These are phyloP conservation scores for Sutorius eximius DNA, from an alignment of 1,284 basidiomycete genomes.

Conservation along the genomic window DNA sequence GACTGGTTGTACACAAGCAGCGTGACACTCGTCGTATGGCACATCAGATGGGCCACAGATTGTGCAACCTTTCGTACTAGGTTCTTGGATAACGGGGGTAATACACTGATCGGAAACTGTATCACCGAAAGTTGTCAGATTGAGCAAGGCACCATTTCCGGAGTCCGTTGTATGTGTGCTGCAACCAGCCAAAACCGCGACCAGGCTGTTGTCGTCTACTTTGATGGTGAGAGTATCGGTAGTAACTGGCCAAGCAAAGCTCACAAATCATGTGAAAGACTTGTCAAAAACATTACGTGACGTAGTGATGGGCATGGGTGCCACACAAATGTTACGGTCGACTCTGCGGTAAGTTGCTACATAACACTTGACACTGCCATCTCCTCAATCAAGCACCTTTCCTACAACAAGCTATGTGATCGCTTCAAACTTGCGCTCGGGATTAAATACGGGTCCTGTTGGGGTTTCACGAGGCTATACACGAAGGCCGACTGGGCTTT, in stretches of 20 bases:
- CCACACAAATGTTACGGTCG: background rate
- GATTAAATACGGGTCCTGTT: background rate
- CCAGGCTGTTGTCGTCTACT: too few relatives aligned
- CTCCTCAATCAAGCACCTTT: background rate
- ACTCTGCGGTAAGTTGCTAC: background rate
- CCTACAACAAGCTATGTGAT: constrained; percentile 5
- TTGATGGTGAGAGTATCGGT: too few relatives aligned
- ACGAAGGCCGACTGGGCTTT: background rate
- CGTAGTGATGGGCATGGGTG: too few relatives aligned
- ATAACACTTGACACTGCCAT: background rate
- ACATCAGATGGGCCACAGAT: background rate
- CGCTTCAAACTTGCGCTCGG: background rate
- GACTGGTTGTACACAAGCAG: background rate
- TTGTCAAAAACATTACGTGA: background rate
- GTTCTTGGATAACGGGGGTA: background rate
- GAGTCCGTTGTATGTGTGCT: background rate
- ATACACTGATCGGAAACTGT: background rate
- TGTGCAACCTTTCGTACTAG: background rate
- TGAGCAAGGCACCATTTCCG: background rate
- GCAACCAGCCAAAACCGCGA: background rate
- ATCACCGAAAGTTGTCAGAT: background rate
- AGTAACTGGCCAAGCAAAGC: too few relatives aligned
- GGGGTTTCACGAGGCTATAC: constrained; percentile 20
- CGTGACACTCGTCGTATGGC: background rate
- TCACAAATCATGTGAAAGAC: background rate